Evolutionary conservation across 1,284 basidiomycete species (phyloP), one percentile per base, ranked within the genome.

Genomic region (Malassezia sympodialis): DNA sequence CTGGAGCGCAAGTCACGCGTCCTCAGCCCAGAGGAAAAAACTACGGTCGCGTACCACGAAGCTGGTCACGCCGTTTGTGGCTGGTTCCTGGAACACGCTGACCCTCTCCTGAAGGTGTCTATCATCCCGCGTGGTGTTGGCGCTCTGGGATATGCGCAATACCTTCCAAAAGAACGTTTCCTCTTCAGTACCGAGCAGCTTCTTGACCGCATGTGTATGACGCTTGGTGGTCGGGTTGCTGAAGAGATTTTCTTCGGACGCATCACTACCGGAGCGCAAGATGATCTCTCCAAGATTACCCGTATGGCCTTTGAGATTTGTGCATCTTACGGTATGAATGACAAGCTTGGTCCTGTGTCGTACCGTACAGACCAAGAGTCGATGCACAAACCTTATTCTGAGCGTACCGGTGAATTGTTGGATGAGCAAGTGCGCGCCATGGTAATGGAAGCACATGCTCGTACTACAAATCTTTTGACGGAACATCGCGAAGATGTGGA

Each of bases 221-320:
- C 93, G 0, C 82, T 99, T n/a, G 93, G 94, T 57, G 93, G 93
- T 2, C 88, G 94, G 59, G 93, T 96, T 3, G 87, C 90, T 0
- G 93, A 98, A 77, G 94, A 98, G 77, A 91, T 98, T 60, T 96
- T 98, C 80, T 99, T 98, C 72, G 89, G 88, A 31, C 67, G 76
- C n/a, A 93, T 98, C 76, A 99, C 94, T 1, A 94, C 93, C 1
- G 93, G 93, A 65, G 94, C 94, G 3, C 90, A 96, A 77, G 91
- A 96, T 71, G 93, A 96, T 72, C 78, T 96, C 50, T 89, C 93
- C 76, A 98, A 96, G 79, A 94, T 98, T 65, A 96, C 94, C 8
- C 84, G 87, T 62, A 90, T 96, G 85, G 94, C 93, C 2, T 96
- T 93, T 63, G 91, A 96, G 78, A 89, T 82, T 32, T 79, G 79